Evolutionary conservation across 75 land plant genomes (phyloP).

Genomic region (Gnetum montanum): DNA sequence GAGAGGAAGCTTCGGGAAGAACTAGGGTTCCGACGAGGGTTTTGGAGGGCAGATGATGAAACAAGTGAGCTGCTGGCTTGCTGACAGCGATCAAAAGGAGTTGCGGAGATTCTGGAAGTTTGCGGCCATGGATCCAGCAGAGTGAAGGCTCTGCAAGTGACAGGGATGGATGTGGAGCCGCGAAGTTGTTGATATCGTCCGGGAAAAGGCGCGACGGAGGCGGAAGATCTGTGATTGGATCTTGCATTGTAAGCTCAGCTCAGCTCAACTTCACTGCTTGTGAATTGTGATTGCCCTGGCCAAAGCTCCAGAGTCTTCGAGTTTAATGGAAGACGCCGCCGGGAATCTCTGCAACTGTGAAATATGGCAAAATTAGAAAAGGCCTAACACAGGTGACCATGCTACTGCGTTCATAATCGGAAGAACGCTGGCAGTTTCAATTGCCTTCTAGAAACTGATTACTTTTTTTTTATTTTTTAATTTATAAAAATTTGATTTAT

Average conservation of each 20-base stretch:
- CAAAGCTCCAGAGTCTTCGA: too few species aligned
- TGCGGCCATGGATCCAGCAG: constrained; percentile 15
- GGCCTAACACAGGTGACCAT: too few species aligned
- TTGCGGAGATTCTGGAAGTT: constrained; percentile 22
- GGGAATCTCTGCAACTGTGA: too few species aligned
- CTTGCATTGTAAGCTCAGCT: constrained; percentile 71
- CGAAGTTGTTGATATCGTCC: constrained; percentile 83
- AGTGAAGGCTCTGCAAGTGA: constrained; percentile 39
- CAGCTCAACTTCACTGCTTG: too few species aligned
- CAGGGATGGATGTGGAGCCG: constrained; percentile 28
- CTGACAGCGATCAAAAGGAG: constrained; percentile 70
- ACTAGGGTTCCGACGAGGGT: constrained; percentile 59
- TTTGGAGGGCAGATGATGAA: constrained; percentile 51
- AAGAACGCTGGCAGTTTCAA: too few species aligned
- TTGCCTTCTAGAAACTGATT: too few species aligned
- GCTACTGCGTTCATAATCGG: too few species aligned
- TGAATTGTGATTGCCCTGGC: too few species aligned
- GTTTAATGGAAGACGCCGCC: too few species aligned
- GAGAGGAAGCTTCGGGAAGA: constrained; percentile 55
- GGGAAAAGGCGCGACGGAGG: constrained; percentile 88
- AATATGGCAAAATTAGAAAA: too few species aligned
- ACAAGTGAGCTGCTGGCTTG: constrained; percentile 37
- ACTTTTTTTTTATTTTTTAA: too few species aligned
- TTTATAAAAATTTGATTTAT: too few species aligned
- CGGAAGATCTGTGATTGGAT: constrained; percentile 76